Percentiles rank a stretch among this genome's conserved stretches.
Evolutionary conservation across 169 alveolate genomes (phyloP).

Genomic region (Plasmodium adleri): DNA sequence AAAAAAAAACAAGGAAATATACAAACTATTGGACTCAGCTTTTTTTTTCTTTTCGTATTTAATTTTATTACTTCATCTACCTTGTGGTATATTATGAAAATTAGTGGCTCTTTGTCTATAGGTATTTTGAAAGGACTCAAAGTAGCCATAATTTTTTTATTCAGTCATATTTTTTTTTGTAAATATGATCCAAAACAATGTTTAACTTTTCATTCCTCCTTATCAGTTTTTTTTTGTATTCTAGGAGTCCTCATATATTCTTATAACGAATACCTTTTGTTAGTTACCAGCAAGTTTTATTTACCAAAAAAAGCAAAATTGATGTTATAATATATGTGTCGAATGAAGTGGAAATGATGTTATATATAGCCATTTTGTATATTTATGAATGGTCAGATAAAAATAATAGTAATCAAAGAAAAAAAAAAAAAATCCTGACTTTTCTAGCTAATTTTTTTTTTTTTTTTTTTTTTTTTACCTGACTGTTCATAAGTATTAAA

Average conservation of each 20-base stretch:
- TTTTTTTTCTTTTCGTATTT: slow-evolving; percentile 72
- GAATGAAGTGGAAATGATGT: too few species aligned
- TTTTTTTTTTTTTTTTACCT: neutral
- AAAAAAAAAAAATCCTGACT: too few species aligned
- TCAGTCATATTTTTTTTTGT: slow-evolving; percentile 81
- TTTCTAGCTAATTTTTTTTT: neutral
- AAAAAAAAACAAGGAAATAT: slow-evolving; percentile 72
- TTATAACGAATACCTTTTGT: slow-evolving; percentile 24
- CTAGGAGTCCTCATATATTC: slow-evolving; percentile 60
- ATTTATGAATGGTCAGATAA: too few species aligned
- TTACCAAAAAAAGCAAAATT: neutral
- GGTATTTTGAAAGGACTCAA: slow-evolving; percentile 81
- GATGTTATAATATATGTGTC: neutral
- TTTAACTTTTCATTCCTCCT: slow-evolving; percentile 75
- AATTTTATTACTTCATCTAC: slow-evolving; percentile 79
- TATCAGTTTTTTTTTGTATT: slow-evolving; percentile 75
- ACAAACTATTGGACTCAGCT: slow-evolving; percentile 59
- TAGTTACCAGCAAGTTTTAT: slow-evolving; percentile 7
- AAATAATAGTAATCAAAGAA: too few species aligned
- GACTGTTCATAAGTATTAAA: too few species aligned
- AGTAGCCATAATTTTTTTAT: slow-evolving; percentile 78
- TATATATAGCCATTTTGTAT: too few species aligned
- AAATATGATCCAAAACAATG: slow-evolving; percentile 82
- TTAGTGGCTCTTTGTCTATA: slow-evolving; percentile 78
- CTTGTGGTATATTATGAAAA: slow-evolving; percentile 79